Evolutionary conservation across 176 grass and related monocot genomes (phyloP).

Genomic region (sorghum (Sorghum bicolor)): DNA sequence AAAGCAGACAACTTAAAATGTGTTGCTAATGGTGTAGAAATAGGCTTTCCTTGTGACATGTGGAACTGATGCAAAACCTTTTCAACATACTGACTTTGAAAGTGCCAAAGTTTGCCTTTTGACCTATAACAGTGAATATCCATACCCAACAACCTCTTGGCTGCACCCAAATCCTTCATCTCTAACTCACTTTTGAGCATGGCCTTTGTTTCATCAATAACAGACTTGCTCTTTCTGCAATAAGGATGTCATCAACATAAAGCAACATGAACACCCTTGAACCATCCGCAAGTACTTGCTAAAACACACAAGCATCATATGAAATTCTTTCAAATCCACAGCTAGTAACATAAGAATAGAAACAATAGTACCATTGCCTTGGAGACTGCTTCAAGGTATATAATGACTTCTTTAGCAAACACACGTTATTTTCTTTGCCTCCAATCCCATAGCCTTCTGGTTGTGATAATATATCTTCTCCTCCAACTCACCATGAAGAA

Average conservation of each 20-base stretch:
- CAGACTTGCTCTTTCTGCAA: no score
- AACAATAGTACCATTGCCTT: neutral
- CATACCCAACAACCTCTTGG: neutral
- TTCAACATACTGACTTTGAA: neutral
- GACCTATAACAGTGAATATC: neutral
- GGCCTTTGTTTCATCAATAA: no score
- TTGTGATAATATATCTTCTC: neutral
- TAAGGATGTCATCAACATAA: no score
- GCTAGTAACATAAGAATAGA: neutral
- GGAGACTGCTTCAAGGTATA: neutral
- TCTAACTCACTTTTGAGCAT: neutral
- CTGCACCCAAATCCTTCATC: neutral
- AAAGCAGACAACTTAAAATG: neutral
- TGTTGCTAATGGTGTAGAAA: neutral
- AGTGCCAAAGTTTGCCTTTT: neutral
- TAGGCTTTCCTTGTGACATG: neutral
- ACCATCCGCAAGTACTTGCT: no score
- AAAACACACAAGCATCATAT: no score
- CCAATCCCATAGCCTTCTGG: neutral
- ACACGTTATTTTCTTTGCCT: neutral
- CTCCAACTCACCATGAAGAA: neutral
- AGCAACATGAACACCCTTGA: no score
- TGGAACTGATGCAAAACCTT: neutral
- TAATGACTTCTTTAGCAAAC: neutral
- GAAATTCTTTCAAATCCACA: no score